Base-by-base conservation (phyloP, 2,329 filamentous ascomycete species). In the Fusarium denticulatum region DNA sequence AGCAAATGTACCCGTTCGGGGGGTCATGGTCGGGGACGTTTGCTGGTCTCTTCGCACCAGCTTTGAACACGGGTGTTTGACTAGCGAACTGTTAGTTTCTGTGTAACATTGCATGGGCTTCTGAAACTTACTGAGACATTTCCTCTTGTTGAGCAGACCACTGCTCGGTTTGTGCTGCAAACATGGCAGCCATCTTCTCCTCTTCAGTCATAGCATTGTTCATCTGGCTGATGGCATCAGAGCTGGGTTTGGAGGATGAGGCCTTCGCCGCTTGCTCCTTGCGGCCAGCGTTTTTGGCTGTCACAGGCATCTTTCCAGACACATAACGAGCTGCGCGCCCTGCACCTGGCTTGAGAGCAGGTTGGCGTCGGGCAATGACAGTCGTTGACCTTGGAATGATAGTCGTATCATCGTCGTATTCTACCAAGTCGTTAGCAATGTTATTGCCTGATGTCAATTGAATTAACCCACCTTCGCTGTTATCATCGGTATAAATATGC, bases 401-500 rank as follows among this genome's bases (percentile, higher is more conserved):
- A n/a, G 93, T 94, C 2, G 96, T 98, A 81, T 99, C 96, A 86
- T 99, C 96, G 77, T 97, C 94, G 80, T 98, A 98, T 84, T 97
- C 96, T 97, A 79, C 22, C 61, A 13, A 30, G 49, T 34, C 61
- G 73, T 85, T 79, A 83, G 80, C 49, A 59, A 24, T 26, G 42
- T 20, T n/a, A 39, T 57, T 39, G 16, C 37, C 3, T 46, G 36
- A 26, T 20, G 36, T n/a, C 57, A 39, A 36, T 26, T 7, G 26
- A n/a, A 20, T 42, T 65, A 61, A 82, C 90, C 87, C 88, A 96
- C 94, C 94, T 89, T 97, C 94, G 81, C 91, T 94, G 75, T 91
- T 93, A 82, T 98, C 95, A 81, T 97, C 94, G 72, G 94, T 94
- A 84, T 95, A 97, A 76, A 99, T 97, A 74, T 94, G 92, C 60